Evolutionary conservation across 306 rosid genomes (phyloP).

Genomic region (Casuarina cunninghamiana): DNA sequence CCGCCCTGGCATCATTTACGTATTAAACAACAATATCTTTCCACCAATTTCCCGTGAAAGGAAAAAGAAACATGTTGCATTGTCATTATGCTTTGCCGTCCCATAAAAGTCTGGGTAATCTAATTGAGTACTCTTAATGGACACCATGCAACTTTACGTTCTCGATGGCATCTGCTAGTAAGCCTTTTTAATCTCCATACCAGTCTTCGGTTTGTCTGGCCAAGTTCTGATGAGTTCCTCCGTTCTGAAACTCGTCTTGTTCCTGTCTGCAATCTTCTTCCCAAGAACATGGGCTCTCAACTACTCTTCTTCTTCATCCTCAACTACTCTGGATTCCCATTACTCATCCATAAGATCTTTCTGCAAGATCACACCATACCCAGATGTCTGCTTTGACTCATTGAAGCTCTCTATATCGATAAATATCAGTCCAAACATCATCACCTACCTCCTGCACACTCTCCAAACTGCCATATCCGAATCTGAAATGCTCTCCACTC

Average conservation of each 20-base stretch:
- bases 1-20: no score
- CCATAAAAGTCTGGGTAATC: slow-evolving; percentile 2
- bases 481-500: slow-evolving; percentile 55
- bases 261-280: slow-evolving; percentile 34
- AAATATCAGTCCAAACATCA: slow-evolving; percentile 57
- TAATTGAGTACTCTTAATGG: not conserved
- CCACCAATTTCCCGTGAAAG: not conserved
- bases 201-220: not conserved
- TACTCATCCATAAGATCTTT: slow-evolving; percentile 49
- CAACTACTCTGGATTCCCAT: slow-evolving; percentile 30
- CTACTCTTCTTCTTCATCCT: slow-evolving; percentile 33
- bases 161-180: slow-evolving; percentile 23
- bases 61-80: not conserved
- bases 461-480: slow-evolving; percentile 59
- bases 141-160: not conserved
- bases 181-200: not conserved
- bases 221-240: slow-evolving; percentile 49
- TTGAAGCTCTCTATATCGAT: slow-evolving; percentile 66
- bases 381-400: slow-evolving; percentile 57
- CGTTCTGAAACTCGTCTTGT: slow-evolving; percentile 31
- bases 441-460: slow-evolving; percentile 55
- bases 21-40: not conserved
- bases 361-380: slow-evolving; percentile 58
- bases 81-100: not conserved
- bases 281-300: slow-evolving; percentile 21